phyloP scores from a whole-genome alignment of 1,284 basidiomycete genomes.

The Pisolithus thermaeus region DNA sequence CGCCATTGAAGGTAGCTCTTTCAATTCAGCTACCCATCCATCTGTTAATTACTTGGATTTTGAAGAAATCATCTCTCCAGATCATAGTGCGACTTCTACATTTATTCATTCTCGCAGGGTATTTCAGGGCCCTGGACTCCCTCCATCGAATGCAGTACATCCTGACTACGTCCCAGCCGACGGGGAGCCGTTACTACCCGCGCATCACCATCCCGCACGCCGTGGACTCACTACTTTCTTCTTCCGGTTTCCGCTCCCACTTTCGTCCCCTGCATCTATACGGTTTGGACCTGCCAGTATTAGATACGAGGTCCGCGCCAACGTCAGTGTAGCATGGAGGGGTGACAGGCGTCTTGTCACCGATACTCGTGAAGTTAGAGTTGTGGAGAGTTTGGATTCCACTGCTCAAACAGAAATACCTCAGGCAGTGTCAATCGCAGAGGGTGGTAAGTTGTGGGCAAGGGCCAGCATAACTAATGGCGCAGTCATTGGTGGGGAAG shows the following conservation, averaged over 20 bases:
- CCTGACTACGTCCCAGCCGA: constrained; percentile 41
- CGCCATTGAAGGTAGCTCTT: constrained; percentile 56
- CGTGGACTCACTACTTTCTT: constrained; percentile 68
- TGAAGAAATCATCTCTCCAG: constrained; percentile 64
- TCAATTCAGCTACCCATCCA: neutral
- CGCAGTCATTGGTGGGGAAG: constrained; percentile 59
- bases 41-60: constrained; percentile 6
- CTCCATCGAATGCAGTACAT: constrained; percentile 73
- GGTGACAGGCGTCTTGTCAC: constrained; percentile 62
- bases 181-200: constrained; percentile 52
- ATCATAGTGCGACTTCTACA: constrained; percentile 70
- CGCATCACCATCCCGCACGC: constrained; percentile 60
- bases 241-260: constrained; percentile 63
- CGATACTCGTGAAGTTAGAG: constrained; percentile 53
- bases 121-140: constrained; percentile 74
- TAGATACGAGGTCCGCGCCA: constrained; percentile 64
- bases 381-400: constrained; percentile 52
- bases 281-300: constrained; percentile 62
- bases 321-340: constrained; percentile 66
- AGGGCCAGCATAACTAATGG: constrained; percentile 60
- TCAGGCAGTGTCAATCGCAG: constrained; percentile 60
- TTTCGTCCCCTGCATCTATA: constrained; percentile 61
- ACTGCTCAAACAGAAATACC: constrained; percentile 35
- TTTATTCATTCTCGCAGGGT: constrained; percentile 63
- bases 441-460: constrained; percentile 72